phyloP scores from a whole-genome alignment of 352 stramenopile genomes.

The Phytophthora multivora region DNA sequence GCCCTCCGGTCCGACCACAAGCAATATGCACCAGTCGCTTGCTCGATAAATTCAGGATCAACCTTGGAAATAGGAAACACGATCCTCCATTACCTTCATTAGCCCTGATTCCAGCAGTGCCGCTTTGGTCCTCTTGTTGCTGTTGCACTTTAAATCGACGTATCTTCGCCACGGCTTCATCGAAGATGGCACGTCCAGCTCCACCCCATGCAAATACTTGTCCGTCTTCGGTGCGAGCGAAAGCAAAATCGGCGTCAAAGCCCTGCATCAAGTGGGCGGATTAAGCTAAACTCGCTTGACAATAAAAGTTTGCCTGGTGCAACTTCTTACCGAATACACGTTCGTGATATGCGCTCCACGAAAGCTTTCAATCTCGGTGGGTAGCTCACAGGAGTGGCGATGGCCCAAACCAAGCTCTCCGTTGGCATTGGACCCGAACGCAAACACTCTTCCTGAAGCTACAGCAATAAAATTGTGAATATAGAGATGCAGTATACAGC shows the following conservation, averaged over 20 bases:
- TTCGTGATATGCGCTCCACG: slow-evolving; percentile 42
- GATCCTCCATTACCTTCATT: neutral
- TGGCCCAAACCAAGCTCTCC: slow-evolving; percentile 71
- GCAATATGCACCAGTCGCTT: slow-evolving; percentile 37
- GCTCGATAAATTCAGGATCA: slow-evolving; percentile 36
- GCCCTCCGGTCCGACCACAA: slow-evolving; percentile 51
- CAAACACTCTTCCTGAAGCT: slow-evolving; percentile 70
- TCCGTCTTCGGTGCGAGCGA: slow-evolving; percentile 80
- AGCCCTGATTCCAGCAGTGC: neutral
- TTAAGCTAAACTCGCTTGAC: neutral
- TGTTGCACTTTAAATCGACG: slow-evolving; percentile 5
- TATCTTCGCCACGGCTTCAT: slow-evolving; percentile 8
- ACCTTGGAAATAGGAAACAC: slow-evolving; percentile 56
- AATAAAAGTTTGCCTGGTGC: neutral
- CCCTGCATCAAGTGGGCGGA: slow-evolving; percentile 35
- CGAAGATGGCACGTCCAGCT: slow-evolving; percentile 48
- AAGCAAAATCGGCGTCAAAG: slow-evolving; percentile 72
- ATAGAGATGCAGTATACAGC: neutral
- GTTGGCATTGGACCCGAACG: slow-evolving; percentile 65
- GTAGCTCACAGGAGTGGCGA: slow-evolving; percentile 31
- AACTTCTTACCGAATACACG: slow-evolving; percentile 51
- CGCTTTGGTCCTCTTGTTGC: slow-evolving; percentile 10
- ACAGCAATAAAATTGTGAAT: neutral
- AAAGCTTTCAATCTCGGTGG: slow-evolving; percentile 66
- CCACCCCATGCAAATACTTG: slow-evolving; percentile 92